phyloP scores from a whole-genome alignment of 441 rosid species.

The Biscutella laevigata region DNA sequence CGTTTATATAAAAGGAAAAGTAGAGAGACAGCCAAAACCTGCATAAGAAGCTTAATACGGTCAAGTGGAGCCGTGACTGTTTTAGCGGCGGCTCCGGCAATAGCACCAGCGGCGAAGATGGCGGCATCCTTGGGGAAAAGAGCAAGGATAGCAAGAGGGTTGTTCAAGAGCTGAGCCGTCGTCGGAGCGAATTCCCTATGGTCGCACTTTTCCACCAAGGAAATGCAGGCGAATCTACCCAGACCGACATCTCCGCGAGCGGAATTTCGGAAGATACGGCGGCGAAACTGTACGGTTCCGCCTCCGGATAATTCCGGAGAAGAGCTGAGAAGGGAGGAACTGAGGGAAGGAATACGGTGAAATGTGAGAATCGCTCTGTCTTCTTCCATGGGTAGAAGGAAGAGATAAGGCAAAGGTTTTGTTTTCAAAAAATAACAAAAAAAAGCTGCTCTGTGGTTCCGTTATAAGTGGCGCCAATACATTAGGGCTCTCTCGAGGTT shows the following conservation, averaged over 20 bases:
- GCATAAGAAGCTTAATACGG: constrained; percentile 82
- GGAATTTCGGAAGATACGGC: not conserved
- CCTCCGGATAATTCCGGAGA: not conserved
- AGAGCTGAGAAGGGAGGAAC: constrained; percentile 8
- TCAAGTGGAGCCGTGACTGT: constrained; percentile 82
- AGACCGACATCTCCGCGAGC: constrained; percentile 19
- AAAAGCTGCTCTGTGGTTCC: not conserved
- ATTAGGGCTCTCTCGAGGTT: constrained; percentile 5
- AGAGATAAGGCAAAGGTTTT: constrained; percentile 32
- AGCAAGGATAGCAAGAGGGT: constrained; percentile 57
- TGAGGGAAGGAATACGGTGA: constrained; percentile 38
- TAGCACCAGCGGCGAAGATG: constrained; percentile 66
- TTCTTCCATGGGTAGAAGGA: constrained; percentile 42
- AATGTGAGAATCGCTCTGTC: constrained; percentile 33
- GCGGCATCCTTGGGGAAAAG: constrained; percentile 54
- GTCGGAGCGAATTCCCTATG: constrained; percentile 42
- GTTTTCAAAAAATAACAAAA: constrained; percentile 7
- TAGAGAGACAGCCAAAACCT: constrained; percentile 27
- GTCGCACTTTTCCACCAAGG: constrained; percentile 48
- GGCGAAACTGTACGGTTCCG: not conserved
- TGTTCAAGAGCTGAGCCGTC: constrained; percentile 49
- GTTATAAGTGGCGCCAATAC: constrained; percentile 12
- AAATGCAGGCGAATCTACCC: constrained; percentile 50
- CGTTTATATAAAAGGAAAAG: not conserved
- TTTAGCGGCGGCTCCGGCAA: constrained; percentile 81